phyloP scores from a whole-genome alignment of 805 yeast genomes.

The Kuraishia hungarica region DNA sequence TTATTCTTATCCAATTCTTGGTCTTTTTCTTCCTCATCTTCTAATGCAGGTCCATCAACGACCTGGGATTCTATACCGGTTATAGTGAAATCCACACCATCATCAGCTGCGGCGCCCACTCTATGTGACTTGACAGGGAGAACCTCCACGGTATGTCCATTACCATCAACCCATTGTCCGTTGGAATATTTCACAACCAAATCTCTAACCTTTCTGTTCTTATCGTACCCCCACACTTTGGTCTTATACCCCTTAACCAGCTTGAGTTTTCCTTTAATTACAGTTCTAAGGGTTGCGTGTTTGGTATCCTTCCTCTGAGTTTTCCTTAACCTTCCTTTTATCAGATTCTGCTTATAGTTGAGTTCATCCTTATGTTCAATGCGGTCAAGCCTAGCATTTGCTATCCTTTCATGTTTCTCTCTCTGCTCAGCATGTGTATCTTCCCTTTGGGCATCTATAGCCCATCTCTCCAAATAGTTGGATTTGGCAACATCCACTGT shows the following conservation, averaged over 20 bases:
- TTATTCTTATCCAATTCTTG: slow-evolving; percentile 34
- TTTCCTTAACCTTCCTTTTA: slow-evolving; percentile 53
- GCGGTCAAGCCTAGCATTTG: slow-evolving; percentile 25
- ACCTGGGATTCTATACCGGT: not conserved
- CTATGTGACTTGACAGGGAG: slow-evolving; percentile 6
- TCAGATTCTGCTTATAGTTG: slow-evolving; percentile 18
- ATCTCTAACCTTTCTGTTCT: slow-evolving; percentile 51
- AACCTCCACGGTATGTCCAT: slow-evolving; percentile 70
- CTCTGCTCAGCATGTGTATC: slow-evolving; percentile 20
- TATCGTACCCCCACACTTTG: slow-evolving; percentile 88
- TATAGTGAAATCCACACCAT: slow-evolving; percentile 1
- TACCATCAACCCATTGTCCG: slow-evolving; percentile 75
- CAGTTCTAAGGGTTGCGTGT: slow-evolving; percentile 57
- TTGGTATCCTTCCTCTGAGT: slow-evolving; percentile 44
- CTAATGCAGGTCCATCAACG: slow-evolving; percentile 5
- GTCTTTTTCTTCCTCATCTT: slow-evolving; percentile 26
- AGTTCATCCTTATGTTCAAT: slow-evolving; percentile 36
- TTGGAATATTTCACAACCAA: slow-evolving; percentile 54
- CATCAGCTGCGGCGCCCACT: slow-evolving; percentile 3
- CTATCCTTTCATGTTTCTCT: slow-evolving; percentile 22
- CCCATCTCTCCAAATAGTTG: slow-evolving; percentile 37
- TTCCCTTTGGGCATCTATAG: slow-evolving; percentile 33
- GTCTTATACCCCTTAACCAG: slow-evolving; percentile 56
- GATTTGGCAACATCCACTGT: slow-evolving; percentile 57
- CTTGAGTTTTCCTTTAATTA: slow-evolving; percentile 47